phyloP scores from a whole-genome alignment of 495 filamentous ascomycete genomes.

The Diplogelasinospora grovesii region DNA sequence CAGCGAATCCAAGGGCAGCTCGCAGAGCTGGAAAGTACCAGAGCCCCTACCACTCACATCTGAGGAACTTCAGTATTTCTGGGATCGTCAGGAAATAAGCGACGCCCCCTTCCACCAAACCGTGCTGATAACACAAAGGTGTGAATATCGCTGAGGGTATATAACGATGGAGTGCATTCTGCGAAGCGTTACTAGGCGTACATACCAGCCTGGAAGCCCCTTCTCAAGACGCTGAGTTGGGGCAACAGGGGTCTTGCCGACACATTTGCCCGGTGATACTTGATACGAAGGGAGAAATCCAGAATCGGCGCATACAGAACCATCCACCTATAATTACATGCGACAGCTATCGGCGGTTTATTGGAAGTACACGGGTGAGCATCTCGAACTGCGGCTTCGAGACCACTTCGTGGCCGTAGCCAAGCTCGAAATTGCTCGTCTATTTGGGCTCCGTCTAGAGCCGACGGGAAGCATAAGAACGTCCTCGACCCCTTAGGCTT shows the following conservation, averaged over 20 bases:
- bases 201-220: conserved; percentile 9
- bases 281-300: conserved; percentile 6
- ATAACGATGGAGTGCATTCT: conserved; percentile 8
- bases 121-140: conserved; percentile 8
- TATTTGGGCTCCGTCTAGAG: conserved; percentile 4
- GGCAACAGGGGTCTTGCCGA: conserved; percentile 1
- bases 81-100: conserved; percentile 11
- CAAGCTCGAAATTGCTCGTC: neutral
- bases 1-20: conserved; percentile 1
- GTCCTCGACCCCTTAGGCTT: conserved; percentile 1
- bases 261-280: conserved; percentile 1
- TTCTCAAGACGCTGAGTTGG: neutral
- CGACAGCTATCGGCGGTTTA: conserved; percentile 1
- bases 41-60: conserved; percentile 7
- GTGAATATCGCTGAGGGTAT: conserved; percentile 3
- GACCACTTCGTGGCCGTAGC: neutral
- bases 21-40: neutral
- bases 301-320: conserved; percentile 4
- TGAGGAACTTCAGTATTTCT: conserved; percentile 10
- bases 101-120: conserved; percentile 6
- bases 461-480: conserved; percentile 2
- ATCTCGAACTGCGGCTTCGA: conserved; percentile 2
- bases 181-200: conserved; percentile 2
- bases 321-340: conserved; percentile 4
- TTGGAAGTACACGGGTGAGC: neutral